Evolutionary conservation across 352 stramenopile genomes (phyloP), one percentile per base, ranked within the genome.

Genomic region (Blastocystis sp.): DNA sequence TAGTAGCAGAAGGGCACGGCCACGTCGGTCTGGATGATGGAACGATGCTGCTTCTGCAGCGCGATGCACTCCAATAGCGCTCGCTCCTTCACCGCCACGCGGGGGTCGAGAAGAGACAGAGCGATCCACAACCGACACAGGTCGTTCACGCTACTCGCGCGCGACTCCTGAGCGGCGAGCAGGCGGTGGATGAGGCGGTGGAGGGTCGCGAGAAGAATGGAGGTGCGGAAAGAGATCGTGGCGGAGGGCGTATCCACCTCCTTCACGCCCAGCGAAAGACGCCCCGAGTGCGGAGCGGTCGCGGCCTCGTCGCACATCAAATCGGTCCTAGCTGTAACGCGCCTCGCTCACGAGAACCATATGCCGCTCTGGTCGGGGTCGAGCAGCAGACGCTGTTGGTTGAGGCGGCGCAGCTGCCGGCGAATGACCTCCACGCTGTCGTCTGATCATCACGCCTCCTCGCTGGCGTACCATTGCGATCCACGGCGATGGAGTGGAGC

Each of bases 231-330:
- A 51, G 12, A 35, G 16, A 33, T 37, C 41, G 16, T 50, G 37
- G 33, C 37, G 12, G 10, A 26, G 26, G 33, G 45, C 1, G 6
- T 16, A 35, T 1, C 21, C n/a, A 29, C 21, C 4, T 13, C n/a
- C 26, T 2, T 51, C 9, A 24, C 24, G 37, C 1, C 3, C 3
- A 45, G 21, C 0, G 66, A 60, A 33, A 74, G 45, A 2, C 16
- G 31, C 29, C 16, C 4, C 19, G 29, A 19, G n/a, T 35, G n/a
- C 4, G 33, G 13, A 6, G 37, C 33, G 2, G 50, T 50, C 13
- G 33, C 45, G 6, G 45, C 24, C 24, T 77, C 66, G 50, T 77
- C 66, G 45, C 66, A 77, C n/a, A 77, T 29, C n/a, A 37, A 77
- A 45, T 77, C 66, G 1, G 66, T 51, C 66, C 66, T 77, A 77